phyloP scores from a whole-genome alignment of 169 alveolate species.

The Ichthyophthirius multifiliis region DNA sequence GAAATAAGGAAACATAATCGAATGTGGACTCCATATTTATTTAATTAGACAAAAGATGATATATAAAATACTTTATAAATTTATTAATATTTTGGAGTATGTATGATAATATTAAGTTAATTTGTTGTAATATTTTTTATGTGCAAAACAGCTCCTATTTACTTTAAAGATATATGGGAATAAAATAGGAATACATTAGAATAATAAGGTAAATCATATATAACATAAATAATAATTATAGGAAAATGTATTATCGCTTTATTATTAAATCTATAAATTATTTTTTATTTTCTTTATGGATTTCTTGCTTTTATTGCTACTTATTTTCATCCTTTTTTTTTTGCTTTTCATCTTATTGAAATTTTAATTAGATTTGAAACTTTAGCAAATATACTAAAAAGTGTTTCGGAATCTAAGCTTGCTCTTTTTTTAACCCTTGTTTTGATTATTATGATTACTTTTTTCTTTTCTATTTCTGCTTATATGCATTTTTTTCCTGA shows the following conservation, averaged over 20 bases:
- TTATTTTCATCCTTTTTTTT: slow-evolving; percentile 70
- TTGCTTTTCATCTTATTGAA: slow-evolving; percentile 71
- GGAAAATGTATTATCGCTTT: neutral
- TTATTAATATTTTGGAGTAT: slow-evolving; percentile 17
- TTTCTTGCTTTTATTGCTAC: slow-evolving; percentile 67
- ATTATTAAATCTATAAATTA: slow-evolving; percentile 32
- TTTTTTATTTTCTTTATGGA: slow-evolving; percentile 62
- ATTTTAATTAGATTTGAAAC: slow-evolving; percentile 59
- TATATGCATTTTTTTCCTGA: slow-evolving; percentile 57
- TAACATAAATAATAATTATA: neutral
- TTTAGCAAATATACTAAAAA: slow-evolving; percentile 63
- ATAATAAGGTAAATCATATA: neutral
- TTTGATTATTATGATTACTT: slow-evolving; percentile 58
- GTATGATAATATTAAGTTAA: slow-evolving; percentile 29
- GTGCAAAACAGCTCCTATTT: slow-evolving; percentile 31
- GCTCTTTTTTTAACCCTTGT: slow-evolving; percentile 56
- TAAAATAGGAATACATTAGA: neutral
- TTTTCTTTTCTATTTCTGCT: slow-evolving; percentile 67
- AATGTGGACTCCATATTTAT: slow-evolving; percentile 9
- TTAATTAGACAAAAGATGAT: neutral
- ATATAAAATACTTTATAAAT: too few relatives aligned
- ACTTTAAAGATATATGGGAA: slow-evolving; percentile 16
- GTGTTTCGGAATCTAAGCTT: slow-evolving; percentile 64
- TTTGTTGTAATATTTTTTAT: slow-evolving; percentile 39
- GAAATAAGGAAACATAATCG: neutral